Percentiles rank a stretch among this genome's conserved stretches.
Evolutionary conservation across 306 rosid species (phyloP).

Genomic region (Rubus idaeus): DNA sequence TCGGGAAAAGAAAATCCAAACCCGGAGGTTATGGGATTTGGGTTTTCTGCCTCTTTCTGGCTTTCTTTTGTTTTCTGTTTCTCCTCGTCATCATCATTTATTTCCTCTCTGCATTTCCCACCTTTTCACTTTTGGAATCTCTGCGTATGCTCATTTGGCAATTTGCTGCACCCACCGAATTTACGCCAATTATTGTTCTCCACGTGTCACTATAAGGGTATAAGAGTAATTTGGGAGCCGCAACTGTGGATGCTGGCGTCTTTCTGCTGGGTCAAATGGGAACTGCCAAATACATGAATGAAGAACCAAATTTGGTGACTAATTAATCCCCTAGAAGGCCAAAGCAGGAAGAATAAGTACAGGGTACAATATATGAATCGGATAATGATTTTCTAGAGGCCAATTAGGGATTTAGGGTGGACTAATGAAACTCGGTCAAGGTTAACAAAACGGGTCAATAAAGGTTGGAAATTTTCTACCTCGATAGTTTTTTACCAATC

Average conservation of each 20-base stretch:
- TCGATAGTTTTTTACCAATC: no score
- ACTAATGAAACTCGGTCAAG: not conserved
- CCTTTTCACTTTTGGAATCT: conserved; percentile 6
- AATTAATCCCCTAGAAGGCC: not conserved
- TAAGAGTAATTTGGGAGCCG: not conserved
- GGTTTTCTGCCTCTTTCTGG: not conserved
- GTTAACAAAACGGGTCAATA: no score
- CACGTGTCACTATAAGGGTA: not conserved
- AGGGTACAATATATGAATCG: not conserved
- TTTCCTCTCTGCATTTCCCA: not conserved
- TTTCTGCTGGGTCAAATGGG: not conserved
- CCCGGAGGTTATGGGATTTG: not conserved
- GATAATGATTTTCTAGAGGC: not conserved
- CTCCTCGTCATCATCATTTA: not conserved
- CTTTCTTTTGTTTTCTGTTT: not conserved
- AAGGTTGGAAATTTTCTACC: no score
- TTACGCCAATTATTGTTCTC: not conserved
- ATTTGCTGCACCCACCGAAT: not conserved
- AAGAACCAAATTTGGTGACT: not conserved
- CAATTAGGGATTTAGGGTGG: not conserved
- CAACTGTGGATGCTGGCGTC: not conserved
- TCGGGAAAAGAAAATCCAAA: conserved; percentile 11
- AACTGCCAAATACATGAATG: not conserved
- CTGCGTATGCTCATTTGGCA: not conserved
- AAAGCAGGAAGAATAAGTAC: not conserved